phyloP scores from a whole-genome alignment of 148 eudicot genomes.

The Salicornia ramosissima region DNA sequence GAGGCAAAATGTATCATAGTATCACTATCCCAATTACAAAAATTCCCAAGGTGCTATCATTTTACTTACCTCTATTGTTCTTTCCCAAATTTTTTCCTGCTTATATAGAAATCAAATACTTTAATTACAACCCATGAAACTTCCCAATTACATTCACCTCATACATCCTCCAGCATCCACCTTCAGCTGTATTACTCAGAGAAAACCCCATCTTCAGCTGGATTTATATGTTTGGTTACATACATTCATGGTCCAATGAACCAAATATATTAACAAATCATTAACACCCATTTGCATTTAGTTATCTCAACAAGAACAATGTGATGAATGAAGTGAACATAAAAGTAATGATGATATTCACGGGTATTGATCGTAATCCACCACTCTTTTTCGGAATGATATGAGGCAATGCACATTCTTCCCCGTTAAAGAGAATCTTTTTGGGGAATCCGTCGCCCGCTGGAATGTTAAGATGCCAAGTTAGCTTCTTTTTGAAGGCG shows the following conservation, averaged over 20 bases:
- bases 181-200: not conserved
- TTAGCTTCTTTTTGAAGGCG: conserved; percentile 39
- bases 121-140: conserved; percentile 1
- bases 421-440: conserved; percentile 52
- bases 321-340: conserved; percentile 22
- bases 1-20: not conserved
- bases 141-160: conserved; percentile 20
- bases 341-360: conserved; percentile 14
- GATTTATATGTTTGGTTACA: not conserved
- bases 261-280: conserved; percentile 1
- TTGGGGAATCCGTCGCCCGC: conserved; percentile 49
- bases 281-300: conserved; percentile 2
- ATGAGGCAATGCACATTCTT: conserved; percentile 59
- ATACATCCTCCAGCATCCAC: not conserved
- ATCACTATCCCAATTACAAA: conserved; percentile 14
- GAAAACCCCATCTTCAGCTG: not conserved
- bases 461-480: conserved; percentile 24
- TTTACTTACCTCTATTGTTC: not conserved
- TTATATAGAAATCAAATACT: conserved; percentile 13
- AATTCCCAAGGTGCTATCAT: not conserved
- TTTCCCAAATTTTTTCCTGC: not conserved
- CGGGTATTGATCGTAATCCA: not conserved
- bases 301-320: conserved; percentile 13
- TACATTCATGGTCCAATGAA: not conserved
- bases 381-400: conserved; percentile 28